phyloP scores from a whole-genome alignment of 495 filamentous ascomycete species.

The Penicillium verhagenii region DNA sequence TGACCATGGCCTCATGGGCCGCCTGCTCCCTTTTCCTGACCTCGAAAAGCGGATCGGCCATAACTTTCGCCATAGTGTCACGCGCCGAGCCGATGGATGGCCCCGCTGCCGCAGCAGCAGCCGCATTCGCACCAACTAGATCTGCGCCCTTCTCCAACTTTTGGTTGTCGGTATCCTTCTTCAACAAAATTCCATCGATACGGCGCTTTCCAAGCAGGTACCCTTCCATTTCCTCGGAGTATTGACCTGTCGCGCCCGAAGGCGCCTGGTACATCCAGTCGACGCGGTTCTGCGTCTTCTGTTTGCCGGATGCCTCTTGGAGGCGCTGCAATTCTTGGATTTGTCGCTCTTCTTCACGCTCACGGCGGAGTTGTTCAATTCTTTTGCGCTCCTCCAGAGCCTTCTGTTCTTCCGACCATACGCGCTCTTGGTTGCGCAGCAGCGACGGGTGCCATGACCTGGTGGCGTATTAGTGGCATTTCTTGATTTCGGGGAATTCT shows the following conservation, averaged over 20 bases:
- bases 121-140: conserved; percentile 61
- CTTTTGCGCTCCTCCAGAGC: conserved; percentile 95
- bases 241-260: conserved; percentile 72
- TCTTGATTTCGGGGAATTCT: not conserved
- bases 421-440: conserved; percentile 76
- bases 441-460: conserved; percentile 86
- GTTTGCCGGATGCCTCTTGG: conserved; percentile 84
- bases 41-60: conserved; percentile 84
- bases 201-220: conserved; percentile 90
- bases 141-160: conserved; percentile 79
- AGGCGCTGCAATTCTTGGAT: conserved; percentile 89
- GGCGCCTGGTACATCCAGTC: conserved; percentile 98
- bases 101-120: conserved; percentile 53
- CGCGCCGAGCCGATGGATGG: conserved; percentile 57
- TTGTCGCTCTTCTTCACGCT: conserved; percentile 89
- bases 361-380: conserved; percentile 81
- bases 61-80: conserved; percentile 79
- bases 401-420: conserved; percentile 85
- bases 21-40: conserved; percentile 93
- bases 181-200: conserved; percentile 80
- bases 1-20: conserved; percentile 85
- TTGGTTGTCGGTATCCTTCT: conserved; percentile 70
- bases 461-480: conserved; percentile 12
- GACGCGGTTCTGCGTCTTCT: conserved; percentile 70
- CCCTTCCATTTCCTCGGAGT: conserved; percentile 89